Conservation (phyloP, 108 stramenopile species). For the Nannochloropsis gaditana region DNA sequence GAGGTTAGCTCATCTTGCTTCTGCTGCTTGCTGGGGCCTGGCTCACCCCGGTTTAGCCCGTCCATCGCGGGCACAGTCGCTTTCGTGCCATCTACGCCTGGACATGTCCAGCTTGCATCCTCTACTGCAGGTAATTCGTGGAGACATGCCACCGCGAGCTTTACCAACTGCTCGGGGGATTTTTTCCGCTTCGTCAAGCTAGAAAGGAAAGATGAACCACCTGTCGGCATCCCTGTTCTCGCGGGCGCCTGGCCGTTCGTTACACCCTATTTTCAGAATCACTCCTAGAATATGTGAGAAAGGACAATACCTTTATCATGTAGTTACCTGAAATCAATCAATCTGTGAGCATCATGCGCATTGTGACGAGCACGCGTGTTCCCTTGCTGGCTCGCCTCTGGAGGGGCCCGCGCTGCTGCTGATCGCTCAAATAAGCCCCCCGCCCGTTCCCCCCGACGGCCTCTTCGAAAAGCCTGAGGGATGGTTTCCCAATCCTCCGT, state of each 20-base stretch:
- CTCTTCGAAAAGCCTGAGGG: too few species aligned
- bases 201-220: background rate
- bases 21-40: background rate
- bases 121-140: conserved; percentile 1
- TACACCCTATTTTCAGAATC: background rate
- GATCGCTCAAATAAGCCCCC: too few species aligned
- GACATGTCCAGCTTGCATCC: background rate
- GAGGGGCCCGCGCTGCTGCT: too few species aligned
- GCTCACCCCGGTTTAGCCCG: background rate
- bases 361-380: too few species aligned
- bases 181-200: conserved; percentile 18
- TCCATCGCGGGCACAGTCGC: background rate
- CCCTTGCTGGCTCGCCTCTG: too few species aligned
- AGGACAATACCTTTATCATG: too few species aligned
- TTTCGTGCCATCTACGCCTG: background rate
- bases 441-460: too few species aligned
- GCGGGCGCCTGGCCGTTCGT: background rate
- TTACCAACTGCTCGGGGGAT: background rate
- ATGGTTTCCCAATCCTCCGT: too few species aligned
- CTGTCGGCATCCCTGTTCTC: background rate
- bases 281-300: too few species aligned
- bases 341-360: too few species aligned
- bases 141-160: background rate
- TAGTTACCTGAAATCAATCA: too few species aligned
- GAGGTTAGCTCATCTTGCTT: background rate